Evolutionary conservation across 768 basidiomycete genomes (phyloP).

Genomic region (Auriscalpium vulgare): DNA sequence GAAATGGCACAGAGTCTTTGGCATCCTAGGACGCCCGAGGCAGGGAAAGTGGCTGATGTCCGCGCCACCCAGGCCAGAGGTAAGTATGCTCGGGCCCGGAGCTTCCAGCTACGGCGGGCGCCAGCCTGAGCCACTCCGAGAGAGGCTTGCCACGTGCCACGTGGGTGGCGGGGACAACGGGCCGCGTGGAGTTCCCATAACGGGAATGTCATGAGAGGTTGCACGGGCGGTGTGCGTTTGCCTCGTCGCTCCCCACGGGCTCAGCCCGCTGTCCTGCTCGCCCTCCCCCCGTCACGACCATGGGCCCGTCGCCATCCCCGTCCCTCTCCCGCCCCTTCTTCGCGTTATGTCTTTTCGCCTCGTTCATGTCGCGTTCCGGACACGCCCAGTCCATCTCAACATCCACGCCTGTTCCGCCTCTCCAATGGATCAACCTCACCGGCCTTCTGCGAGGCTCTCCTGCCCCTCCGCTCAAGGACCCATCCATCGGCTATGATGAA

Average conservation of each 20-base stretch:
- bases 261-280: not conserved
- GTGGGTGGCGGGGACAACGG: no score
- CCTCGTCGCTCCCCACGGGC: not conserved
- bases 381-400: conserved; percentile 45
- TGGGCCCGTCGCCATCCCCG: conserved; percentile 5
- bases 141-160: no score
- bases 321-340: conserved; percentile 21
- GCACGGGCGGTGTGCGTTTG: not conserved
- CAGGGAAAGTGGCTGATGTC: no score
- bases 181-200: no score
- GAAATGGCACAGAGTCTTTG: no score
- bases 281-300: conserved; percentile 10
- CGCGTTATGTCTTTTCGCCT: conserved; percentile 12
- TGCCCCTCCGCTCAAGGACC: conserved; percentile 56
- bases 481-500: conserved; percentile 53
- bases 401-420: conserved; percentile 46
- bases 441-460: conserved; percentile 43
- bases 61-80: no score
- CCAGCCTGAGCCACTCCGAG: no score
- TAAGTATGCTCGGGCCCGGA: no score
- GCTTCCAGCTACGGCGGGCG: no score
- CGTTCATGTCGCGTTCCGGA: conserved; percentile 17
- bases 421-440: conserved; percentile 69
- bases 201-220: no score
- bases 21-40: no score